Percentiles rank a stretch among this genome's conserved stretches.
Evolutionary conservation across 2,329 filamentous ascomycete species (phyloP).

Genomic region (Cladosporium phlei): DNA sequence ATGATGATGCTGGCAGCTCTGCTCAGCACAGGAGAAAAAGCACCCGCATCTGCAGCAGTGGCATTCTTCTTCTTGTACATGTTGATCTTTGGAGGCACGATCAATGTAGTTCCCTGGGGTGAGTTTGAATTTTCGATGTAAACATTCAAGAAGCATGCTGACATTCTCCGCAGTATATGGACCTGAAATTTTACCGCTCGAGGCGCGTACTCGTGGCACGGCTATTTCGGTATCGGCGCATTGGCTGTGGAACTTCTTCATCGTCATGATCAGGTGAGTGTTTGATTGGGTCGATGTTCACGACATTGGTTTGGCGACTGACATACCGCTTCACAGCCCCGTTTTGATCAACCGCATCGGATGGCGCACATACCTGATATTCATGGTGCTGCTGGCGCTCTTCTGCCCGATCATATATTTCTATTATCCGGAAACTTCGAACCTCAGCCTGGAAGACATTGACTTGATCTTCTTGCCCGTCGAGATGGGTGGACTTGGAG

Average conservation of each 20-base stretch:
- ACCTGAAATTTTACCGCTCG: conserved; percentile 46
- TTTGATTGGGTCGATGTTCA: no score
- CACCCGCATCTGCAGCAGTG: conserved; percentile 40
- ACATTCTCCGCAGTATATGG: conserved; percentile 35
- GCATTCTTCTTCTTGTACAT: conserved; percentile 45
- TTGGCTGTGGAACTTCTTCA: conserved; percentile 47
- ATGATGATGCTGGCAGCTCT: conserved; percentile 35
- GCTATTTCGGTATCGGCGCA: conserved; percentile 41
- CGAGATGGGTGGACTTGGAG: conserved; percentile 7
- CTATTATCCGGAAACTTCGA: conserved; percentile 31
- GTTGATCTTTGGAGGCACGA: conserved; percentile 23
- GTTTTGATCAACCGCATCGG: conserved; percentile 42
- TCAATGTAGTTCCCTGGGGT: conserved; percentile 24
- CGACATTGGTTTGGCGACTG: no score
- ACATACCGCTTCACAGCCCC: no score
- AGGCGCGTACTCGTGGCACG: conserved; percentile 44
- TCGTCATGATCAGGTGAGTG: conserved; percentile 47
- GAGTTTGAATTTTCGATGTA: not conserved
- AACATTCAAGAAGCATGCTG: not conserved
- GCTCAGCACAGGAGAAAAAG: conserved; percentile 36
- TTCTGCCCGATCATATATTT: conserved; percentile 24
- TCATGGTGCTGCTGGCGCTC: conserved; percentile 30
- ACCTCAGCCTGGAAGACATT: conserved; percentile 31
- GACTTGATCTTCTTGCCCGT: conserved; percentile 27
- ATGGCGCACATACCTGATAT: conserved; percentile 50